Base-by-base conservation (phyloP, 768 basidiomycete species). In the Agrocybe chaxingu region DNA sequence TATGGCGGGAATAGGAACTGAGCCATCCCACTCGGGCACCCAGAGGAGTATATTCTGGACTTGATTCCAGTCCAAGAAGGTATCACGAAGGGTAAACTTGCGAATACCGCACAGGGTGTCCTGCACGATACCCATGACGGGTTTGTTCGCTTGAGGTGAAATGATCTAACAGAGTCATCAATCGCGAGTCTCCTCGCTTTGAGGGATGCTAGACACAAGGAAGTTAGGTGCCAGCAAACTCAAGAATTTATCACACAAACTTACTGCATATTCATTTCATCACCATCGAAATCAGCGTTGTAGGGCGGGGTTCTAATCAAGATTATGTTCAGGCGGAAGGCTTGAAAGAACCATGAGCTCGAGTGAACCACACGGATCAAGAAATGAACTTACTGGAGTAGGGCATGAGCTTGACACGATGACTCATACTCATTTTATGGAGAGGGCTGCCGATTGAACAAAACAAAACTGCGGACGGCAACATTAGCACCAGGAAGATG, bases 341-440 rank as follows among this genome's bases (percentile, higher is more conserved):
- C 93, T 95, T 50, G 7, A 24, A 19, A 18, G 31, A 46, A 47
- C 7, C 36, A 18, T 9, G 34, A 24, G 24, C 47, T 42, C 36
- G 11, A 47, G 5, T 12, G 30, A 40, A 45, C n/a, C 55, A 41
- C 13, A 60, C 52, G 13, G 59, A 48, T 31, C 34, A 33, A 7
- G 50, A 18, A 48, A 3, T 19, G 8, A 40, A 79, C 92, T 67
- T 62, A 95, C 92, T 98, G 16, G 95, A 98, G 70, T 98, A 98
- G 9, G 92, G 90, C 94, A 98, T 97, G 53, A 98, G 73, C 62
- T 89, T 92, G 30, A 98, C 91, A 33, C 95, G 85, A 73, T 98
- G 97, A 68, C 91, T 91, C 97, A 98, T 98, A 78, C 93, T 96
- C 97, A 98, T 98, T 70, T 99, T 99, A 70, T 99, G 97, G 68